Percentiles rank a stretch among this genome's conserved stretches.
Conservation (phyloP, 352 stramenopile species). For the Plasmopara viticola region DNA sequence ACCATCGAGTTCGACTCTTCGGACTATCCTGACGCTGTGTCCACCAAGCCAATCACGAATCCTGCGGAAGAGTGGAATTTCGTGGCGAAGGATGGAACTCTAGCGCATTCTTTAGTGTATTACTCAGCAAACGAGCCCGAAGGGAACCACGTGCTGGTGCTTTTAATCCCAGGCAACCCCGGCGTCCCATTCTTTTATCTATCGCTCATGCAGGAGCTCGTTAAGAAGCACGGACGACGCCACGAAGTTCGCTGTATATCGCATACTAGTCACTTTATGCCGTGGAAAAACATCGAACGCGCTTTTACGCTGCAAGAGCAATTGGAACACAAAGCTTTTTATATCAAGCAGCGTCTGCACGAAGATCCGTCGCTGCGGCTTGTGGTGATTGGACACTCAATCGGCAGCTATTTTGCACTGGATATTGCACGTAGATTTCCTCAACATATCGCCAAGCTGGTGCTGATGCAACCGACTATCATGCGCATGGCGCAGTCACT, state of each 20-base stretch:
- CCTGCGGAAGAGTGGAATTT: slow-evolving; percentile 49
- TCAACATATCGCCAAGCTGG: slow-evolving; percentile 45
- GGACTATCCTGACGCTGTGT: slow-evolving; percentile 3
- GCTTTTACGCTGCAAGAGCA: slow-evolving; percentile 54
- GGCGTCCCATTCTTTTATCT: slow-evolving; percentile 61
- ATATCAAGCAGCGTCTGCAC: slow-evolving; percentile 33
- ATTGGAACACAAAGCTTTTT: slow-evolving; percentile 47
- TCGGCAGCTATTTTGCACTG: slow-evolving; percentile 49
- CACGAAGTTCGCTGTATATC: slow-evolving; percentile 57
- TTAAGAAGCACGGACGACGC: slow-evolving; percentile 22
- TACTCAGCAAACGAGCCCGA: slow-evolving; percentile 15
- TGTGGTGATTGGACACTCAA: slow-evolving; percentile 63
- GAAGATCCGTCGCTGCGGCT: slow-evolving; percentile 41
- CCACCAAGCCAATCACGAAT: slow-evolving; percentile 4
- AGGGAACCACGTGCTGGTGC: slow-evolving; percentile 36
- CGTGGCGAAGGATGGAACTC: slow-evolving; percentile 30
- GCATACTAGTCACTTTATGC: slow-evolving; percentile 59
- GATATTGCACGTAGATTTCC: slow-evolving; percentile 49
- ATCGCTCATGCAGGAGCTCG: slow-evolving; percentile 54
- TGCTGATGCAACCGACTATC: slow-evolving; percentile 68
- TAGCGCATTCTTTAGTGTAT: slow-evolving; percentile 45
- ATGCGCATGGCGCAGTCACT: slow-evolving; percentile 47
- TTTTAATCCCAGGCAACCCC: slow-evolving; percentile 63
- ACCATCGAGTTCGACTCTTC: slow-evolving; percentile 9
- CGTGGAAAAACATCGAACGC: slow-evolving; percentile 49